Evolutionary conservation across 352 stramenopile genomes (phyloP), one percentile per base, ranked within the genome.

Genomic region (Phytopythium kandeliae): DNA sequence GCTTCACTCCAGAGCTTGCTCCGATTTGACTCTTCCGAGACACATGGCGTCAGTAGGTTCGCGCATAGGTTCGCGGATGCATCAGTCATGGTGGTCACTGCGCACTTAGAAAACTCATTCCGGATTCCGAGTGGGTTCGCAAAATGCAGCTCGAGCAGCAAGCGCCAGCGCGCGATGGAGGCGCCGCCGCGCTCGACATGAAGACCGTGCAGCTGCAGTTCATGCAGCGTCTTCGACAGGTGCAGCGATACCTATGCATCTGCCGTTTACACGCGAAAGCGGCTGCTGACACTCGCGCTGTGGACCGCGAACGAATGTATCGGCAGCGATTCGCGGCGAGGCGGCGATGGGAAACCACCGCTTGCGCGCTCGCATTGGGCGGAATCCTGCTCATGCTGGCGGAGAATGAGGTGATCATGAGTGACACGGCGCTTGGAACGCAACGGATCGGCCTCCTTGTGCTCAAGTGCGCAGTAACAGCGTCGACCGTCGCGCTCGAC

Each of bases 381-480:
- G 79, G 79, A 10, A 56, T 90, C 11, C 33, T 77, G 17, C 38
- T 90, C 26, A 90, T 90, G 79, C 69, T 90, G 4, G 63, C 54
- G n/a, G 66, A 86, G 51, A 89, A 87, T 51, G 75, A 89, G 37
- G 56, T 81, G 10, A 25, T 84, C 10, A 70, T 69, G 55, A 54
- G 44, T 10, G 60, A 42, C 3, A 28, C 48, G 8, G 13, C 8
- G 38, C 51, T 35, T 0, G 55, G 58, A 3, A n/a, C 47, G 17
- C 26, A 41, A 19, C 45, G 30, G 12, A 9, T 46, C 4, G 21
- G 36, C 0, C 43, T 83, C 0, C 21, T 67, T 4, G 55, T 48
- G 4, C 49, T 90, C 11, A 88, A 90, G 52, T 62, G 35, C 34
- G 49, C 48, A 2, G 68, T 64, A 5, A 57, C 63, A 13, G 52